These are phyloP conservation scores for Collybia sordida DNA, from an alignment of 768 basidiomycete genomes.

Conservation along the genomic window DNA sequence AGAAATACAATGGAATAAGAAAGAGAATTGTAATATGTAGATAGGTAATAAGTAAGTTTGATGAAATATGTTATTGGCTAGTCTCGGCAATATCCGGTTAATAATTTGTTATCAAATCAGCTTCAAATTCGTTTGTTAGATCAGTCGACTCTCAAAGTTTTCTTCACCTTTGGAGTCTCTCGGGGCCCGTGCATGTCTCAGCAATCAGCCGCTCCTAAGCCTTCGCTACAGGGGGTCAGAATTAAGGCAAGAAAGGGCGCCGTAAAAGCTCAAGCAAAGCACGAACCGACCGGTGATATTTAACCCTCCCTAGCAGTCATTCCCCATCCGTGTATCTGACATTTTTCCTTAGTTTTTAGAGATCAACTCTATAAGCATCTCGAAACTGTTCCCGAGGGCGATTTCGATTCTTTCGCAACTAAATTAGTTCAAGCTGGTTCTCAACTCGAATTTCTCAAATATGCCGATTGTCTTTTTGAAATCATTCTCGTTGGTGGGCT, in stretches of 20 bases:
- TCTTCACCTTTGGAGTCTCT: conserved; percentile 14
- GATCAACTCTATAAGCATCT: conserved; percentile 92
- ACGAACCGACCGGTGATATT: conserved; percentile 74
- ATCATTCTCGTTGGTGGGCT: conserved; percentile 94
- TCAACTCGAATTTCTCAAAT: conserved; percentile 93
- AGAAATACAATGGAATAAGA: not conserved
- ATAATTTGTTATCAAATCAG: conserved; percentile 3
- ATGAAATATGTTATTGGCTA: too few relatives aligned
- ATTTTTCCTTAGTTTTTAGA: conserved; percentile 67
- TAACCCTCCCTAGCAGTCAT: conserved; percentile 9
- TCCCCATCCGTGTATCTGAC: conserved; percentile 8
- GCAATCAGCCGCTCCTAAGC: conserved; percentile 80
- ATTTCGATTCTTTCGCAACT: conserved; percentile 79
- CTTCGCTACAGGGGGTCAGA: conserved; percentile 90
- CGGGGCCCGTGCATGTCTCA: conserved; percentile 78
- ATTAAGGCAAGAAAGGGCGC: conserved; percentile 93
- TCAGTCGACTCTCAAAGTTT: conserved; percentile 4
- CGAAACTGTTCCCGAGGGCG: conserved; percentile 74
- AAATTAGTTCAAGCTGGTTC: conserved; percentile 92
- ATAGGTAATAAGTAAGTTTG: too few relatives aligned
- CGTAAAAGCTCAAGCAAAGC: conserved; percentile 90
- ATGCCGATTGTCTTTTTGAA: conserved; percentile 96
- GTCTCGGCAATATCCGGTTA: conserved; percentile 16
- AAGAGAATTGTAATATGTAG: not conserved
- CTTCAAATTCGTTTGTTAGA: not conserved